Evolutionary conservation across 2,329 filamentous ascomycete genomes (phyloP).

Genomic region (Ophiostoma novo-ulmi): DNA sequence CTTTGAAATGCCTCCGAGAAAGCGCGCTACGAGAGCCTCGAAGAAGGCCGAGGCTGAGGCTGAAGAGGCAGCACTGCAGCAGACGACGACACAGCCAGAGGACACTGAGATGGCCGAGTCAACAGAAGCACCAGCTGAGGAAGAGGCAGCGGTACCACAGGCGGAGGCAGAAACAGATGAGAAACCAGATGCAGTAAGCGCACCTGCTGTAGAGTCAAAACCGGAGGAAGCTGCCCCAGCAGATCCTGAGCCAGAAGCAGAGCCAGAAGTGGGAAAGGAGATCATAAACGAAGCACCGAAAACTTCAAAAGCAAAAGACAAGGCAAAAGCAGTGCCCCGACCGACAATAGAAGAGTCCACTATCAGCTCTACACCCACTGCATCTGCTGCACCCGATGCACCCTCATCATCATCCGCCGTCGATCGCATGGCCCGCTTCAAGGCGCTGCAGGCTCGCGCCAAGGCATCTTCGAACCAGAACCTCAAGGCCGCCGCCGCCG

Average conservation of each 20-base stretch:
- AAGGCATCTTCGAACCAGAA: conserved; percentile 69
- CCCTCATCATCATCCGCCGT: conserved; percentile 1
- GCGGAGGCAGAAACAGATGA: not conserved
- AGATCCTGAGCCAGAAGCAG: too few relatives aligned
- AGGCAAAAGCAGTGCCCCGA: not conserved
- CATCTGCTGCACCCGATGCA: conserved; percentile 11
- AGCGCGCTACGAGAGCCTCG: conserved; percentile 20
- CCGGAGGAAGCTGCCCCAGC: not conserved
- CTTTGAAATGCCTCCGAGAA: conserved; percentile 19
- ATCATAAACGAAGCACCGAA: not conserved
- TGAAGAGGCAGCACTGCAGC: not conserved
- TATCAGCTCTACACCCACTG: not conserved
- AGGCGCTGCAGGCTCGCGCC: conserved; percentile 75
- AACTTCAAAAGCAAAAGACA: not conserved
- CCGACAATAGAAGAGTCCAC: not conserved
- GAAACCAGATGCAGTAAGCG: not conserved
- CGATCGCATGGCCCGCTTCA: conserved; percentile 76
- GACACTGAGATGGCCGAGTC: conserved; percentile 12
- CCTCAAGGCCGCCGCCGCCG: conserved; percentile 74
- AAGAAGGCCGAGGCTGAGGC: conserved; percentile 20
- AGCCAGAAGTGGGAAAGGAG: not conserved
- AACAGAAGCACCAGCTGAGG: not conserved
- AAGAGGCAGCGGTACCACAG: not conserved
- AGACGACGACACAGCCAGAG: conserved; percentile 8
- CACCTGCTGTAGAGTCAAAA: not conserved